These are phyloP conservation scores for Petunia axillaris DNA, from an alignment of 257 asterid genomes.

Conservation along the genomic window DNA sequence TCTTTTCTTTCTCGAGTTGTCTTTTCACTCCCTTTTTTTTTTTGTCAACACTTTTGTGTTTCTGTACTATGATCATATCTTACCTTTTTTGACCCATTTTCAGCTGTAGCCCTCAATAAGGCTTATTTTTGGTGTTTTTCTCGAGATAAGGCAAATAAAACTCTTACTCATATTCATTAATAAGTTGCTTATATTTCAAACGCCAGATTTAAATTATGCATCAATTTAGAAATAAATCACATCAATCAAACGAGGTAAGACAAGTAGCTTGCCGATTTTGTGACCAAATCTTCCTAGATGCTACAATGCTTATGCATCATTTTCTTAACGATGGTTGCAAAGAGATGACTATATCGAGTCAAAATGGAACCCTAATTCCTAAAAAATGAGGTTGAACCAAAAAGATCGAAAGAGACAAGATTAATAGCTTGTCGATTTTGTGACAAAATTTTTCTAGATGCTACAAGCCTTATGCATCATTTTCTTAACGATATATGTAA, in stretches of 20 bases:
- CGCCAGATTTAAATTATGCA: neutral
- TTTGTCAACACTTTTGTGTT: neutral
- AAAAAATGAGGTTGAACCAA: neutral
- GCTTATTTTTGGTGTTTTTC: neutral
- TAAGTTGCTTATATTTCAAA: neutral
- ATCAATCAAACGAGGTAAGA: neutral
- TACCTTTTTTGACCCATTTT: no score
- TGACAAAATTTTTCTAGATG: neutral
- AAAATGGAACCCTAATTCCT: neutral
- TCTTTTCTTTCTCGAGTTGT: neutral
- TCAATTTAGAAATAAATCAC: neutral
- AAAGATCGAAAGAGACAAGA: neutral
- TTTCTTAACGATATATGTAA: neutral
- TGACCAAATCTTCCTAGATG: neutral
- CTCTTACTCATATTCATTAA: no score
- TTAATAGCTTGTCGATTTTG: neutral
- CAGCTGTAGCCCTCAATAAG: no score
- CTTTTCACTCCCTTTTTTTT: neutral
- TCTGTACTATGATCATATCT: neutral
- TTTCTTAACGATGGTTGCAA: neutral
- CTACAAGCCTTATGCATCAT: neutral
- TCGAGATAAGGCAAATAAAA: no score
- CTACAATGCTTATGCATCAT: neutral
- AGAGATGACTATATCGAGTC: neutral
- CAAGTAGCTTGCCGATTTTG: neutral